These are phyloP conservation scores for Passiflora organensis DNA, from an alignment of 345 rosid genomes.

Conservation along the genomic window DNA sequence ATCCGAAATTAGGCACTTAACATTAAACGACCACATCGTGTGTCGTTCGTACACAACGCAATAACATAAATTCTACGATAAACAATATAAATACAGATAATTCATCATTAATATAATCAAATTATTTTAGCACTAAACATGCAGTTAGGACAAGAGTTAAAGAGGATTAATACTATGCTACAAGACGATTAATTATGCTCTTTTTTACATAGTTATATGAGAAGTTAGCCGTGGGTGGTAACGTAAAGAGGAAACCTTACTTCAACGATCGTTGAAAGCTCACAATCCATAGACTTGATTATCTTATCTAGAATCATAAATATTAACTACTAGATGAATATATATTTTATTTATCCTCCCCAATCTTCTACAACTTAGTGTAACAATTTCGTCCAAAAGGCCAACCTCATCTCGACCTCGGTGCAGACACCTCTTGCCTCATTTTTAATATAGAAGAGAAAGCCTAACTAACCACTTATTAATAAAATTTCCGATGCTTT, in stretches of 20 bases:
- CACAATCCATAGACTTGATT: constrained; percentile 13
- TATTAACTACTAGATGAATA: background rate
- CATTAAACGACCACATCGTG: too few species aligned
- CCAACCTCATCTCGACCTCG: constrained; percentile 4
- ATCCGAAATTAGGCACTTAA: too few species aligned
- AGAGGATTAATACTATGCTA: too few species aligned
- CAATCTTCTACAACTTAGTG: background rate
- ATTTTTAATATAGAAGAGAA: background rate
- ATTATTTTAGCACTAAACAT: too few species aligned
- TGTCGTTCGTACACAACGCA: too few species aligned
- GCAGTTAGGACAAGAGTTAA: too few species aligned
- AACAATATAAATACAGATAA: too few species aligned
- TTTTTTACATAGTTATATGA: background rate
- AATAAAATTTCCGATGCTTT: background rate
- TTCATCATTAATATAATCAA: too few species aligned
- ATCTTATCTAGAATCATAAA: constrained; percentile 11
- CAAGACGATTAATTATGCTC: too few species aligned
- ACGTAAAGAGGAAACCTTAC: constrained; percentile 1
- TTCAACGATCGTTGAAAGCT: background rate
- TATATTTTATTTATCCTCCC: background rate
- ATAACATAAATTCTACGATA: too few species aligned
- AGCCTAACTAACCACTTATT: background rate
- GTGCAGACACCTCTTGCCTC: background rate
- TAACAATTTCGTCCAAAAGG: constrained; percentile 8
- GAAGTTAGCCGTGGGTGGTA: constrained; percentile 14